Percentiles rank a stretch among this genome's conserved stretches.
These are phyloP conservation scores for Agaricus subrufescens DNA, from an alignment of 768 basidiomycete genomes.

Conservation along the genomic window DNA sequence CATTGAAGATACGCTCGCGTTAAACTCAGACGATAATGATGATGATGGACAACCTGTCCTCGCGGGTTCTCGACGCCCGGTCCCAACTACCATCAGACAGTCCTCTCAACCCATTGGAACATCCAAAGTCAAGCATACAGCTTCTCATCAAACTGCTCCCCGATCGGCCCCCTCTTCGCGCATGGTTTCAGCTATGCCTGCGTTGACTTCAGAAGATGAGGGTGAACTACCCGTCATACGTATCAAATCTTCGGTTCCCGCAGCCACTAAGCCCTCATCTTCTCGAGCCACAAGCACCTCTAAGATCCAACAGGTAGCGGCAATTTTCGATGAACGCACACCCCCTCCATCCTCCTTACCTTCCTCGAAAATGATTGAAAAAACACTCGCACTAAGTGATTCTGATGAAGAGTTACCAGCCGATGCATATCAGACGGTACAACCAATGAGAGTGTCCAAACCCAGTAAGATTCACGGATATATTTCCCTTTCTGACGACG, in stretches of 20 bases:
- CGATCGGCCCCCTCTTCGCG: too few relatives aligned
- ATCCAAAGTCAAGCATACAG: too few relatives aligned
- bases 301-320: background rate
- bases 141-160: too few relatives aligned
- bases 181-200: too few relatives aligned
- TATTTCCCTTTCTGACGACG: slow-evolving; percentile 6
- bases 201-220: background rate
- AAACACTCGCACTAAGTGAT: background rate
- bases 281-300: background rate
- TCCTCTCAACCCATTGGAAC: too few relatives aligned
- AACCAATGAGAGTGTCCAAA: background rate
- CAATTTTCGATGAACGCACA: background rate
- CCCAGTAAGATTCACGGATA: background rate
- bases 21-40: background rate
- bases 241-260: background rate
- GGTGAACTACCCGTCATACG: too few relatives aligned
- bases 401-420: slow-evolving; percentile 4
- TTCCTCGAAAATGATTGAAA: background rate
- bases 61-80: too few relatives aligned
- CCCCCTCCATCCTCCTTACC: background rate
- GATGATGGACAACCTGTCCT: too few relatives aligned
- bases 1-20: background rate
- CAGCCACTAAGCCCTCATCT: background rate
- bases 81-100: too few relatives aligned
- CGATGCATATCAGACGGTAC: background rate